phyloP scores from a whole-genome alignment of 106 monocot genomes.

The Phalaenopsis aphrodite region DNA sequence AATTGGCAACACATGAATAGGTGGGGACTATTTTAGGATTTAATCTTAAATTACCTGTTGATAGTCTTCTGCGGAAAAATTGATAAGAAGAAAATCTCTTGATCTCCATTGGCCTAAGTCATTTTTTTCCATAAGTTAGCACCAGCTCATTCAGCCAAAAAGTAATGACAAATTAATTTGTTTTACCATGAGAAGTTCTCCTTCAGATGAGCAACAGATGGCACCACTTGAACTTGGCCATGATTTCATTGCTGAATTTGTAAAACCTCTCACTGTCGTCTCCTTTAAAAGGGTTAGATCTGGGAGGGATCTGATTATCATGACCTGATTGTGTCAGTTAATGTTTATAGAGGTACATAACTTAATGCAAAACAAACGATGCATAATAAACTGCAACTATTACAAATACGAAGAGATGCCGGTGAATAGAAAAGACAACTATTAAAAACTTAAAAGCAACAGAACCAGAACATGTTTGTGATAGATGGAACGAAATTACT shows the following conservation, averaged over 20 bases:
- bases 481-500: neutral
- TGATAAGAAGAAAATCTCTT: constrained; percentile 54
- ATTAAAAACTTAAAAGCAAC: neutral
- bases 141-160: neutral
- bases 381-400: neutral
- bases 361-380: neutral
- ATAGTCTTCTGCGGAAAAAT: constrained; percentile 26
- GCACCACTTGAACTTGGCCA: constrained; percentile 11
- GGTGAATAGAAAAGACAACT: neutral
- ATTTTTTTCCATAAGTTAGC: constrained; percentile 2
- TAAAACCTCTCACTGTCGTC: constrained; percentile 36
- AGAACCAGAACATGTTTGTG: neutral
- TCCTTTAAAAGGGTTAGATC: constrained; percentile 61
- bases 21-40: too few relatives aligned
- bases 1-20: too few relatives aligned
- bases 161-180: neutral
- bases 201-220: constrained; percentile 57
- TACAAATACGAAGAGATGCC: neutral
- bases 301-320: constrained; percentile 57
- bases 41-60: constrained; percentile 42
- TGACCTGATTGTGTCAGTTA: neutral
- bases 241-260: constrained; percentile 21
- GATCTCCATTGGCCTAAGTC: constrained; percentile 60
- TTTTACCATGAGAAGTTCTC: constrained; percentile 60
- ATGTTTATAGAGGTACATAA: neutral